phyloP scores from a whole-genome alignment of 2,329 filamentous ascomycete genomes.

The Xylaria digitata region DNA sequence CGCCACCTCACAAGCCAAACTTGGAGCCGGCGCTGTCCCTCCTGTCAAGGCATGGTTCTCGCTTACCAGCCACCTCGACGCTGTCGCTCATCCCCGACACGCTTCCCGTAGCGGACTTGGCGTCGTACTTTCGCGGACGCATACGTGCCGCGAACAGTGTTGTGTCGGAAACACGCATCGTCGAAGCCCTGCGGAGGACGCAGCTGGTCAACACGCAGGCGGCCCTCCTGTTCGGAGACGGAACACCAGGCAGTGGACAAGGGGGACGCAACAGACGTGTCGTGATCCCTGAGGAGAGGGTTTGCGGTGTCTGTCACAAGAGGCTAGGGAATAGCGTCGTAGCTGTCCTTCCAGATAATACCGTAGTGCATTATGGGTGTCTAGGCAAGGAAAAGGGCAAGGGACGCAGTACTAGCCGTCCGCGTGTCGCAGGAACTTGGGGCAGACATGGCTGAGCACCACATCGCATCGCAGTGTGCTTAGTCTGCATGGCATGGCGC shows the following conservation, averaged over 20 bases:
- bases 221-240: constrained; percentile 77
- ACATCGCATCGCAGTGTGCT: constrained; percentile 24
- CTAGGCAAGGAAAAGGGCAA: constrained; percentile 57
- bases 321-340: constrained; percentile 91
- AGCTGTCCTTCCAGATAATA: constrained; percentile 85
- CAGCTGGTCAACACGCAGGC: constrained; percentile 83
- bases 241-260: constrained; percentile 62
- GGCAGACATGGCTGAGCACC: constrained; percentile 43
- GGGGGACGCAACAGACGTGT: constrained; percentile 73
- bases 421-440: constrained; percentile 52
- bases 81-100: constrained; percentile 85
- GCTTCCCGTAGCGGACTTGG: constrained; percentile 81
- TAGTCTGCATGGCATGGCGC: no score
- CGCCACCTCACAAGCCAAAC: constrained; percentile 75
- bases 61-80: constrained; percentile 87
- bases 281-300: constrained; percentile 84
- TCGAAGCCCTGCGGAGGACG: constrained; percentile 79
- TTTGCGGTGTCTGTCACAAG: constrained; percentile 94
- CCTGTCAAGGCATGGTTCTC: constrained; percentile 91
- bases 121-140: constrained; percentile 90
- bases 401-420: constrained; percentile 52
- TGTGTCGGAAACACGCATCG: constrained; percentile 82
- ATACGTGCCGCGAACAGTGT: constrained; percentile 87
- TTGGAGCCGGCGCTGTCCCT: constrained; percentile 85
- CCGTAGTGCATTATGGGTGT: constrained; percentile 85